Evolutionary conservation across 495 filamentous ascomycete genomes (phyloP), one percentile per base, ranked within the genome.

Genomic region (Penicillium malachiteum): DNA sequence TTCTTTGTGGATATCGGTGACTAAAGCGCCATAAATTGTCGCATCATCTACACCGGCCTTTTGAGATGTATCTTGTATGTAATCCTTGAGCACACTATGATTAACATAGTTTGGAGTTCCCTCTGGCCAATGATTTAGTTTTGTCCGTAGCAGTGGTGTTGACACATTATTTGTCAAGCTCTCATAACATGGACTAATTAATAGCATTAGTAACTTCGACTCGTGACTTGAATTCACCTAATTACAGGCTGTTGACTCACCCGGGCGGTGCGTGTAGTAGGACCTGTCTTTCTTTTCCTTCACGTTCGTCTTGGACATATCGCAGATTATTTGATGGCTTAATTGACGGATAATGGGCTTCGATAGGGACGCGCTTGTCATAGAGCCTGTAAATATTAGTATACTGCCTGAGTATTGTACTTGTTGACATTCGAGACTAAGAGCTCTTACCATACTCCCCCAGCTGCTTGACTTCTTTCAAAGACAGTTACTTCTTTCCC

Each of bases 91-190:
- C 3, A 79, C 69, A 14, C 59, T 54, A 54, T 87, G 84, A 42
- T 71, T 81, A 13, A 87, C 78, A 58, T 76, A 81, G 39, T 76
- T 73, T 12, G 74, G 76, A 0, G 82, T 87, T 5, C 79, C 82
- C 17, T 81, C 71, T 1, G 82, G 80, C 84, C 85, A 89, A 0
- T 70, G 59, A 46, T 79, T 80, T n/a, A 86, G 72, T 47, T 74
- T 82, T 31, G 81, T 80, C 39, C 74, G 67, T 70, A 88, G 81
- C 31, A 89, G 63, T 10, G 72, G 72, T 1, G 84, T 88, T 5
- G 84, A 75, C 5, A 89, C 80, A 64, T 89, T 89, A 49, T 85
- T 90, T 30, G 70, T 80, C 10, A 89, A 68, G 16, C 83, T 83
- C 4, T 76, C 73, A 54, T 89, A 89, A 58, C 81, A 78, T 17